Percentiles rank a stretch among this genome's conserved stretches.
Evolutionary conservation across 495 filamentous ascomycete genomes (phyloP).

Genomic region (Entonaema liquescens): DNA sequence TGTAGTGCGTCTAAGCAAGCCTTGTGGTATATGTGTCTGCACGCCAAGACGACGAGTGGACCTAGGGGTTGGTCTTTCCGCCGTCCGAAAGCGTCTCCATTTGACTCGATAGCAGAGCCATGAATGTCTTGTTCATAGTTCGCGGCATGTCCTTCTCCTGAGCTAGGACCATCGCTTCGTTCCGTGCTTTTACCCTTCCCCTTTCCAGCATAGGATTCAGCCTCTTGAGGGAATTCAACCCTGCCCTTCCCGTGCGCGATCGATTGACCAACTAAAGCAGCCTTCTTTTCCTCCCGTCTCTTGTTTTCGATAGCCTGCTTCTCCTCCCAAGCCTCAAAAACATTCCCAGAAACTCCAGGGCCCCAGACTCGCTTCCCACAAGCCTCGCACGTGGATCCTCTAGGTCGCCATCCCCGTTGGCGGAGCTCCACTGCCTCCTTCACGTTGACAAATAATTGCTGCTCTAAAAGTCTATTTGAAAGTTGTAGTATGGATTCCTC

Average conservation of each 20-base stretch:
- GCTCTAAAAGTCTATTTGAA: constrained; percentile 85
- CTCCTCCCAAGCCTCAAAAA: constrained; percentile 84
- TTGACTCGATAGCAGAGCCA: constrained; percentile 7
- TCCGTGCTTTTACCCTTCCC: constrained; percentile 49
- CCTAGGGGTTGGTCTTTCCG: constrained; percentile 50
- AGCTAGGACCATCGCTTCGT: constrained; percentile 7
- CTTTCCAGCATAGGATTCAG: constrained; percentile 43
- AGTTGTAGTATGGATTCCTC: constrained; percentile 87
- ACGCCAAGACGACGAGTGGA: constrained; percentile 66
- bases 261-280: constrained; percentile 32
- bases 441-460: constrained; percentile 88
- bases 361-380: constrained; percentile 90
- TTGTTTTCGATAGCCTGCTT: constrained; percentile 61
- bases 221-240: constrained; percentile 35
- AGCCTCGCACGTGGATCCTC: constrained; percentile 84
- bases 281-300: constrained; percentile 48
- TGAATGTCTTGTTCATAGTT: constrained; percentile 20
- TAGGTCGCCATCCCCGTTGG: constrained; percentile 89
- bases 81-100: constrained; percentile 19
- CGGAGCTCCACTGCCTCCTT: constrained; percentile 75
- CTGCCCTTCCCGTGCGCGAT: constrained; percentile 44
- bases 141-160: constrained; percentile 6
- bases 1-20: constrained; percentile 65
- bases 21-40: constrained; percentile 70
- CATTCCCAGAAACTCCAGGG: constrained; percentile 77